Conservation (phyloP, 139 green algal genomes). For the Raphidocelis subcapitata region DNA sequence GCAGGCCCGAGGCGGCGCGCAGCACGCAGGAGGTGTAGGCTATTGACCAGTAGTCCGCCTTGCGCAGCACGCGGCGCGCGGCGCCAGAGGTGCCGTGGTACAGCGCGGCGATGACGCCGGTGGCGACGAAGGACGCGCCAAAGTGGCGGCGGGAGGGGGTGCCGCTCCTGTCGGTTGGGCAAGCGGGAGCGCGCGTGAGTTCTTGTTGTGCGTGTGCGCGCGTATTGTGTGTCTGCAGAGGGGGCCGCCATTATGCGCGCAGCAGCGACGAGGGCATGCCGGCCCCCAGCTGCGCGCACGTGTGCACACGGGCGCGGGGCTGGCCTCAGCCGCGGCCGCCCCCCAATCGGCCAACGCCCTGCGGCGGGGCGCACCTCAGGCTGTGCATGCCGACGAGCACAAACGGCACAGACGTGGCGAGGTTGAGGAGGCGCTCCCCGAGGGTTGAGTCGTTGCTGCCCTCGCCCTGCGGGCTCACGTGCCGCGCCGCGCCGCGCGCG, state of each 20-base stretch:
- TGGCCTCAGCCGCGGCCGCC: no score
- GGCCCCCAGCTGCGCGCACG: no score
- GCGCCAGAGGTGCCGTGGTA: slow-evolving; percentile 9
- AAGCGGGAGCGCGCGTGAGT: no score
- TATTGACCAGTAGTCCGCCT: slow-evolving; percentile 65
- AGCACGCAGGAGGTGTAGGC: slow-evolving; percentile 27
- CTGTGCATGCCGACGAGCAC: slow-evolving; percentile 46
- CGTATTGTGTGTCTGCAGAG: no score
- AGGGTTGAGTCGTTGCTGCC: slow-evolving; percentile 43
- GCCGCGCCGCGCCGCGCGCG: neutral
- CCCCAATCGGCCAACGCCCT: no score
- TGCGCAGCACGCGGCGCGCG: slow-evolving; percentile 16
- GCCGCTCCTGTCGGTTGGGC: slow-evolving; percentile 12
- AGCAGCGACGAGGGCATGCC: no score
- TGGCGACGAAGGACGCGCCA: slow-evolving; percentile 9
- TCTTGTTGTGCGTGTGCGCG: no score
- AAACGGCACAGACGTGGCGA: slow-evolving; percentile 62
- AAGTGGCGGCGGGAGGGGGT: slow-evolving; percentile 12
- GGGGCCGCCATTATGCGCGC: no score
- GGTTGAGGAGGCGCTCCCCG: slow-evolving; percentile 46
- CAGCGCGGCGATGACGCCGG: slow-evolving; percentile 5
- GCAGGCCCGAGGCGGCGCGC: slow-evolving; percentile 31
- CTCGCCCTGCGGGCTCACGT: slow-evolving; percentile 22
- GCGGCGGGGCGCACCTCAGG: slow-evolving; percentile 37
- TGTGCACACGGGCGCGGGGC: no score